A percentile compares a stretch with the other conserved stretches of the same genome.
Evolutionary conservation across 805 yeast species (phyloP).

Genomic region (Candida verbasci): DNA sequence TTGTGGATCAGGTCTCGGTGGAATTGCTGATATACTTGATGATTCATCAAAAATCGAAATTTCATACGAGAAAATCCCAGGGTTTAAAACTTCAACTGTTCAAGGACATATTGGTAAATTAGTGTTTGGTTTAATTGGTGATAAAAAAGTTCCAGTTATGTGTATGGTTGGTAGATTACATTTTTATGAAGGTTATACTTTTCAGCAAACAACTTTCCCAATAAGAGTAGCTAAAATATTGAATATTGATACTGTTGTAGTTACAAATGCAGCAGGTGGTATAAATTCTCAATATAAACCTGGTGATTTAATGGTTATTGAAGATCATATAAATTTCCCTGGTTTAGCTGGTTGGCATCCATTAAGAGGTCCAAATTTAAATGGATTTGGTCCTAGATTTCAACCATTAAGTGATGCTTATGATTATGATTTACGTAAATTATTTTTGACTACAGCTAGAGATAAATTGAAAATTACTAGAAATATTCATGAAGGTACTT

Average conservation of each 20-base stretch:
- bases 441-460: slow-evolving; percentile 53
- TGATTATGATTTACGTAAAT: slow-evolving; percentile 63
- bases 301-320: slow-evolving; percentile 88
- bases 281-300: slow-evolving; percentile 60
- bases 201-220: slow-evolving; percentile 80
- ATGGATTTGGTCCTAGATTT: slow-evolving; percentile 79
- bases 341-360: slow-evolving; percentile 90
- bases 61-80: slow-evolving; percentile 68
- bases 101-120: slow-evolving; percentile 86
- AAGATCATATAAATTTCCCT: slow-evolving; percentile 86
- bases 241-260: slow-evolving; percentile 61
- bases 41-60: slow-evolving; percentile 45
- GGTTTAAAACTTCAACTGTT: slow-evolving; percentile 77
- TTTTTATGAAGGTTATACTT: slow-evolving; percentile 86
- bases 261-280: slow-evolving; percentile 98
- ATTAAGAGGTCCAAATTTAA: slow-evolving; percentile 80
- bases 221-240: slow-evolving; percentile 66
- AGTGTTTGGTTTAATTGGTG: slow-evolving; percentile 72
- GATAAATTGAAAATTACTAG: slow-evolving; percentile 47
- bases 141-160: slow-evolving; percentile 68
- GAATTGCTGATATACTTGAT: slow-evolving; percentile 57
- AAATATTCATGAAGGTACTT: slow-evolving; percentile 78
- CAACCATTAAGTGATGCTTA: slow-evolving; percentile 88
- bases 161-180: slow-evolving; percentile 94
- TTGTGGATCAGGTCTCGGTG: slow-evolving; percentile 94